Evolutionary conservation across 2,329 filamentous ascomycete species (phyloP), one percentile per base, ranked within the genome.

Genomic region (Zymoseptoria crescenta): DNA sequence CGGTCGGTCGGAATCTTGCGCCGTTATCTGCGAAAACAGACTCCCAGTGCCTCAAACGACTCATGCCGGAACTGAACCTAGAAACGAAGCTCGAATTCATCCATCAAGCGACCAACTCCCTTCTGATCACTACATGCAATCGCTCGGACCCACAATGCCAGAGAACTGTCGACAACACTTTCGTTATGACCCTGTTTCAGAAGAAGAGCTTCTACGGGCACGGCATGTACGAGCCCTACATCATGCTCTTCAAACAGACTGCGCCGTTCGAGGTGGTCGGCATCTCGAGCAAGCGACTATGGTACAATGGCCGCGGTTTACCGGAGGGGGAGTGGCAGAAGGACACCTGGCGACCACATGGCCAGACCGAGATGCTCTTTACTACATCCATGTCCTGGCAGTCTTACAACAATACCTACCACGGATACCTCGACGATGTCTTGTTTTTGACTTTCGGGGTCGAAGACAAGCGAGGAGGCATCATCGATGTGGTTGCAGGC

Each of bases 81-180:
- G 55, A 58, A 45, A 27, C 19, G n/a, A 27, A 48, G 4, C 35
- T 45, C 35, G 80, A 83, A 65, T 80, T 75, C 0, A 76, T 83
- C 21, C 82, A 84, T 64, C 82, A 85, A 68, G 78, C 82, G 4
- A 83, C 81, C 16, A 85, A 85, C 66, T 82, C 80, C 1, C 73
- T 84, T 0, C 69, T 76, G 0, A 69, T 85, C 27, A 84, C 81
- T 1, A 71, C 83, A 52, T 85, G 82, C 70, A 70, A 71, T 8
- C 75, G 79, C 1, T 64, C 72, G 1, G 80, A 84, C 53, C 64
- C 70, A 0, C 54, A 16, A 0, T 84, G 82, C 64, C 49, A 67
- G 0, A 68, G 75, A 0, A 71, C 72, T 52, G 73, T 74, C 3
- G 61, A 59, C 20, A 84, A 84, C 52, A 84, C 82, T 0, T 81